Percentiles rank a stretch among this genome's conserved stretches.
Conservation (phyloP, 2,329 filamentous ascomycete genomes). For the Fusarium nelsonii region DNA sequence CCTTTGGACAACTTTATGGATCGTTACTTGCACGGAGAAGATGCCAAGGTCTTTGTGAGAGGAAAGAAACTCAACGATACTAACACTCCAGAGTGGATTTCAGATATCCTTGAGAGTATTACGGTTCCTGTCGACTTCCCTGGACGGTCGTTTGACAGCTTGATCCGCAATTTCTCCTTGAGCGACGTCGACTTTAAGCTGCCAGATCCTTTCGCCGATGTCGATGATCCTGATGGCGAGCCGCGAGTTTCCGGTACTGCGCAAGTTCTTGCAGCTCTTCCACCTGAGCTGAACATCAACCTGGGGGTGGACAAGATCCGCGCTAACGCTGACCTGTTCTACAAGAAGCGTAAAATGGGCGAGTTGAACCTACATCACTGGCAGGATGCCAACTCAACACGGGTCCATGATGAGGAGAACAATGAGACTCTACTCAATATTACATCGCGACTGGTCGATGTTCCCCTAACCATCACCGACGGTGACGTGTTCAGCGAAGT, state of each 20-base stretch:
- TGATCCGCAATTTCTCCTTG: conserved; percentile 90
- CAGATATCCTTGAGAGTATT: conserved; percentile 82
- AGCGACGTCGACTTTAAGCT: conserved; percentile 87
- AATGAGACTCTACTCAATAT: conserved; percentile 77
- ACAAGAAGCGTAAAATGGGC: conserved; percentile 82
- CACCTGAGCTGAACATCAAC: conserved; percentile 87
- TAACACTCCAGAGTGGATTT: conserved; percentile 84
- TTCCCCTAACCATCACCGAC: conserved; percentile 86
- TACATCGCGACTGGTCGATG: conserved; percentile 79
- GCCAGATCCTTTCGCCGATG: conserved; percentile 83
- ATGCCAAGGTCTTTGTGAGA: conserved; percentile 84
- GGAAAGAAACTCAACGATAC: conserved; percentile 76
- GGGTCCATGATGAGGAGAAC: conserved; percentile 66
- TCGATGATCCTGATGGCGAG: conserved; percentile 76
- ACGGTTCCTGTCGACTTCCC: conserved; percentile 88
- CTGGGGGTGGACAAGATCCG: conserved; percentile 82
- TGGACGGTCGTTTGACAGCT: conserved; percentile 81
- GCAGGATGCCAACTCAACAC: conserved; percentile 87
- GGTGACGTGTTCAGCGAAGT: conserved; percentile 82
- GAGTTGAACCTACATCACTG: conserved; percentile 82
- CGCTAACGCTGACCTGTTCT: conserved; percentile 84
- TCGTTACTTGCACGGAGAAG: conserved; percentile 83
- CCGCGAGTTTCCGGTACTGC: conserved; percentile 88
- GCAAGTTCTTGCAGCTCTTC: conserved; percentile 80
- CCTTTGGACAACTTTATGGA: conserved; percentile 86